Evolutionary conservation across 768 basidiomycete genomes (phyloP).

Genomic region (Boletus tylopilopsis): DNA sequence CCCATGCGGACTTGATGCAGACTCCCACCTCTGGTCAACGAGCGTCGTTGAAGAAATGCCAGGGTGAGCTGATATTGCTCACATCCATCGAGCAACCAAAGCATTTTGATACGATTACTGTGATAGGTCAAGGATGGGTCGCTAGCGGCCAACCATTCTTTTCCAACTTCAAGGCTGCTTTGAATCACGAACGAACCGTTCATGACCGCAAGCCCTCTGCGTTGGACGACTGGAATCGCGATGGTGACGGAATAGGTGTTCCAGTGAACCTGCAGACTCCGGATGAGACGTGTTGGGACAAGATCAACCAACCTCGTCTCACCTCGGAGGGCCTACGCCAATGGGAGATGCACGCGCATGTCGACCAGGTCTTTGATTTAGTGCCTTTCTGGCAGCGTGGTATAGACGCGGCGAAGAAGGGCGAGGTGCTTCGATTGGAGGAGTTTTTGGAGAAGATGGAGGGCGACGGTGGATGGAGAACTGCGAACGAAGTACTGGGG

Average conservation of each 20-base stretch:
- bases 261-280: conserved; percentile 9
- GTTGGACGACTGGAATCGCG: background rate
- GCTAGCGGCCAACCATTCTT: conserved; percentile 22
- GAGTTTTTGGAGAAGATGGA: conserved; percentile 44
- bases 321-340: conserved; percentile 27
- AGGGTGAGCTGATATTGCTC: conserved; percentile 12
- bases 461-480: conserved; percentile 30
- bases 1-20: conserved; percentile 19
- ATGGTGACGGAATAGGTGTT: background rate
- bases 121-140: conserved; percentile 31
- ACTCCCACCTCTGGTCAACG: conserved; percentile 19
- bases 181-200: conserved; percentile 29
- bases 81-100: background rate
- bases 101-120: background rate
- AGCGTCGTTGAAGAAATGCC: conserved; percentile 17
- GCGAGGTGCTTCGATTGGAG: conserved; percentile 40
- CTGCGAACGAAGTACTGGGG: conserved; percentile 26
- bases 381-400: conserved; percentile 54
- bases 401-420: conserved; percentile 45
- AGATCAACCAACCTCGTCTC: conserved; percentile 27
- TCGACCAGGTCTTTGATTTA: conserved; percentile 48
- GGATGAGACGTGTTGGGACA: conserved; percentile 28
- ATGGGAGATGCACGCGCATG: conserved; percentile 31
- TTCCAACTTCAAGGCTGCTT: conserved; percentile 26
- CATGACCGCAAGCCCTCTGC: conserved; percentile 18